Percentiles rank a stretch among this genome's conserved stretches.
phyloP scores from a whole-genome alignment of 2,329 filamentous ascomycete genomes.

The Tolypocladium paradoxum region DNA sequence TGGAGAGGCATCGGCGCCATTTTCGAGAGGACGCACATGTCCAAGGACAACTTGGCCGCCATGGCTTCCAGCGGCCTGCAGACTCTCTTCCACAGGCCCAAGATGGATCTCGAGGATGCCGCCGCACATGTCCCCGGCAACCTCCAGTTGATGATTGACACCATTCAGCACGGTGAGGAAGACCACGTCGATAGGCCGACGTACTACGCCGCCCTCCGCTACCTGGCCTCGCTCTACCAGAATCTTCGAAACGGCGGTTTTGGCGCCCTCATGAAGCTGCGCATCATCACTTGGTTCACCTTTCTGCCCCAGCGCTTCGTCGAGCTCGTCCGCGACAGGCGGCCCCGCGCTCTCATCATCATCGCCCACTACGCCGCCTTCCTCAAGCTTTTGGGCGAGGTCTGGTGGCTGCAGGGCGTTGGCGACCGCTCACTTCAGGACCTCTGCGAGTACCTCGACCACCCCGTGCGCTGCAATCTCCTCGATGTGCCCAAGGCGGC shows the following conservation, averaged over 20 bases:
- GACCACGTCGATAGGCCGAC: constrained; percentile 27
- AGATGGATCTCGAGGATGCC: constrained; percentile 32
- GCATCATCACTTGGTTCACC: constrained; percentile 43
- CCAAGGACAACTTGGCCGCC: constrained; percentile 1
- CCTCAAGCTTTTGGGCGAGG: constrained; percentile 26
- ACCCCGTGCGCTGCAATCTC: constrained; percentile 19
- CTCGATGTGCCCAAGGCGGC: constrained; percentile 30
- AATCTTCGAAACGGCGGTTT: constrained; percentile 33
- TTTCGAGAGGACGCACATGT: constrained; percentile 22
- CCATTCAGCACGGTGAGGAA: constrained; percentile 29
- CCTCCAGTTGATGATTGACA: constrained; percentile 37
- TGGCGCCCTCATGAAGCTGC: constrained; percentile 32
- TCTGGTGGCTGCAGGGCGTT: constrained; percentile 43
- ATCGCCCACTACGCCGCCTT: constrained; percentile 43
- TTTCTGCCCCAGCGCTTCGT: constrained; percentile 35
- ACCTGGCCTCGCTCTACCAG: constrained; percentile 40
- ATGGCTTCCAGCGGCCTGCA: constrained; percentile 31
- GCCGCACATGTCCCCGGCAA: constrained; percentile 32
- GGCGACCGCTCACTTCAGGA: constrained; percentile 33
- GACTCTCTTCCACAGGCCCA: constrained; percentile 37
- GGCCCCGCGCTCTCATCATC: constrained; percentile 38
- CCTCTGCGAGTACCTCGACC: constrained; percentile 27
- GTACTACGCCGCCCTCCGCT: constrained; percentile 37
- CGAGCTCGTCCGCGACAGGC: constrained; percentile 27
- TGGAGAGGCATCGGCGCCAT: constrained; percentile 44